These are phyloP conservation scores for Funneliformis mosseae DNA, from an alignment of 192 early-diverging fungal species.

Conservation along the genomic window DNA sequence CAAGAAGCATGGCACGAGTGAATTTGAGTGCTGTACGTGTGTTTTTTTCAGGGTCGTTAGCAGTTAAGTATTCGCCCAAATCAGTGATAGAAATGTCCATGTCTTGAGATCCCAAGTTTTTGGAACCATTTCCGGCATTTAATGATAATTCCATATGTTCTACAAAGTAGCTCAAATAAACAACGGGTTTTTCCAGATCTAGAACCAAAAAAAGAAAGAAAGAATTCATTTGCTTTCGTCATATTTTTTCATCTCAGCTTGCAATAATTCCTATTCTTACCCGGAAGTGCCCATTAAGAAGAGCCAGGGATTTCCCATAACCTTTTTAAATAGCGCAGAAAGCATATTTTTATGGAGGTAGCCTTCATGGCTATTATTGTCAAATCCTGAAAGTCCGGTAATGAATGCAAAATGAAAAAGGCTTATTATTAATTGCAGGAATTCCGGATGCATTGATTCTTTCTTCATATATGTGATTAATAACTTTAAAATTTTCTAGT, in stretches of 20 bases:
- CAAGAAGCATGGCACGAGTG: not conserved
- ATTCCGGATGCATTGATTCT: too few relatives aligned
- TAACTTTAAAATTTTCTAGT: too few relatives aligned
- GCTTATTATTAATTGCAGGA: too few relatives aligned
- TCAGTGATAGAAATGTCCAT: not conserved
- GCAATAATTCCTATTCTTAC: too few relatives aligned
- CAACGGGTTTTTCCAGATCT: not conserved
- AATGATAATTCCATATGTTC: not conserved
- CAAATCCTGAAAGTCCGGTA: too few relatives aligned
- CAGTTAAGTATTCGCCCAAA: not conserved
- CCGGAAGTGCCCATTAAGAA: too few relatives aligned
- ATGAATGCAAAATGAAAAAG: too few relatives aligned
- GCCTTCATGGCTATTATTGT: too few relatives aligned
- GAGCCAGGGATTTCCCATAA: too few relatives aligned
- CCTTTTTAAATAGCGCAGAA: too few relatives aligned
- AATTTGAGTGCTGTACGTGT: not conserved
- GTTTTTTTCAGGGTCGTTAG: not conserved
- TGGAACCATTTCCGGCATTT: not conserved
- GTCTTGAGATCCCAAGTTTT: not conserved
- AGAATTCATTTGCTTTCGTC: not conserved
- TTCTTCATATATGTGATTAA: too few relatives aligned
- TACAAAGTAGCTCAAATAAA: not conserved
- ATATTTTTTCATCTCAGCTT: not conserved
- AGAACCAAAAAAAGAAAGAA: not conserved
- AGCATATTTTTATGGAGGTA: too few relatives aligned